Conservation (phyloP, 345 rosid genomes). For the Populus alba region DNA sequence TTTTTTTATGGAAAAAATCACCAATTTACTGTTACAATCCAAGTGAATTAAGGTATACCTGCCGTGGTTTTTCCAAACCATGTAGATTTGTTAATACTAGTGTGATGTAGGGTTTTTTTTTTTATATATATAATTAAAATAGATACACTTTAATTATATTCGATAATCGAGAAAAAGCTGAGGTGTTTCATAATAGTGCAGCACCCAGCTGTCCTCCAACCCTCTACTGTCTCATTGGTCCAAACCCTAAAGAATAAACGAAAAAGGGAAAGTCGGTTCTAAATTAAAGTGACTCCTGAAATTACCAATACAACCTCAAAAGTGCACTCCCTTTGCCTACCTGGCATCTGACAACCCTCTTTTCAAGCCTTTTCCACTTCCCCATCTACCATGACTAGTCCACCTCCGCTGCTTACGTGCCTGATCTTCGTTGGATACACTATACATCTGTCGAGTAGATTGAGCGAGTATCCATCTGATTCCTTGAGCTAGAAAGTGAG, state of each 20-base stretch:
- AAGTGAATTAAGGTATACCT: too few species aligned
- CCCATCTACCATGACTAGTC: neutral
- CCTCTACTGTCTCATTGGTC: constrained; percentile 26
- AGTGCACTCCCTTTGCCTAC: constrained; percentile 12
- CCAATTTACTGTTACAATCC: too few species aligned
- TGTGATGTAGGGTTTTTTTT: too few species aligned
- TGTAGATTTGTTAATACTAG: too few species aligned
- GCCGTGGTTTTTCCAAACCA: too few species aligned
- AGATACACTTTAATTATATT: too few species aligned
- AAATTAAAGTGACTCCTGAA: neutral
- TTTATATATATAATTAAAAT: too few species aligned
- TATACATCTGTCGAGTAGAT: constrained; percentile 4
- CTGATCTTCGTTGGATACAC: neutral
- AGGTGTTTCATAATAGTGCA: neutral
- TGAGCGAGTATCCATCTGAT: constrained; percentile 7
- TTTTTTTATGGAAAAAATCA: too few species aligned
- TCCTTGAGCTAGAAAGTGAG: neutral
- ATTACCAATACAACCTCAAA: constrained; percentile 28
- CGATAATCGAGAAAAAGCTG: too few species aligned
- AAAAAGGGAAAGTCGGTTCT: constrained; percentile 13
- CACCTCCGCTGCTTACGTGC: constrained; percentile 18
- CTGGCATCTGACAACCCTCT: constrained; percentile 14
- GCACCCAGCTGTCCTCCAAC: constrained; percentile 44
- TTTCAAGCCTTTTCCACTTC: neutral
- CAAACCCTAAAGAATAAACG: neutral